Evolutionary conservation across 2,329 filamentous ascomycete genomes (phyloP), one percentile per base, ranked within the genome.

Genomic region (Penicillium oxalicum): DNA sequence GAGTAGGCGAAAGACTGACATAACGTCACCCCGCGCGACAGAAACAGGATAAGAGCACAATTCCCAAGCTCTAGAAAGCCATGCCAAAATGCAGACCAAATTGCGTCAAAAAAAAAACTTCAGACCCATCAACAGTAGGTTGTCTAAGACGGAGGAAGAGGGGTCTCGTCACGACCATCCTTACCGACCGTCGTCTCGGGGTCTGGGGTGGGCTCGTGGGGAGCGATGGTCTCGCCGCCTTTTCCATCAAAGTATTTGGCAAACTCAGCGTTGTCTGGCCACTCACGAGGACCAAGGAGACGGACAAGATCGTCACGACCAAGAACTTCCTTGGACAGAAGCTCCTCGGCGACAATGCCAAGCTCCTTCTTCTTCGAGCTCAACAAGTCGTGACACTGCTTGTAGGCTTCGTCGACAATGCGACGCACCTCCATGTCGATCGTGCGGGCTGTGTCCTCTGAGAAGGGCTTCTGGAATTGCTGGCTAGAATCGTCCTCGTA

Each of bases 381-480:
- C 44, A 98, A 77, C 26, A 98, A 80, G 40, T 88, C 82, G 63
- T 82, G 84, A 77, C 93, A 98, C 71, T 93, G 86, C 70, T 87
- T 82, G 77, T 98, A 95, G 1, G 93, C 93, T 66, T 93, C 83
- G 55, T 94, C 88, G 46, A 98, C 84, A 60, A 98, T 95, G 46
- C 88, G 82, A 58, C 88, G 84, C 53, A 98, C 91, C 73, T 98
- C 93, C 37, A 78, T 73, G 66, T 98, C 93, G 67, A 98, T 98
- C 58, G 85, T 85, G 67, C 90, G 87, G 13, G 91, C 93, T 2
- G 93, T 98, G 45, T 89, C 79, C 74, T 98, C 93, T 24, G 89
- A 91, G 73, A 97, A 98, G 0, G 93, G 93, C 76, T 98, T 98
- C 67, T 91, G 84, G 51, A 96, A 73, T 64, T 88, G 84, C 67